Base-by-base conservation (phyloP, 1,284 basidiomycete genomes). In the Leccinum olivaceoglutinosum region DNA sequence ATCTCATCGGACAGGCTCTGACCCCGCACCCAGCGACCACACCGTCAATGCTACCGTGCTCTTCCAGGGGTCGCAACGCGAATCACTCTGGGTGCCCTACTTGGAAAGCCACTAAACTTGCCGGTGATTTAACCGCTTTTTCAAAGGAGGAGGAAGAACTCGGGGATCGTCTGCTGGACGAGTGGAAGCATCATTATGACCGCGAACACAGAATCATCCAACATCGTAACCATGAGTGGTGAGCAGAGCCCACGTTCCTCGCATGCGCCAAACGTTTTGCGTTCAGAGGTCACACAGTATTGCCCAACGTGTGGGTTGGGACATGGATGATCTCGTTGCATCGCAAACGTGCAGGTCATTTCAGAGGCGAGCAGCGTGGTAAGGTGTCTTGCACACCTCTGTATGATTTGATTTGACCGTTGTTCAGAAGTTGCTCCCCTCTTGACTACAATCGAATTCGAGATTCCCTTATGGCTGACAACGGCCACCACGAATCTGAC, bases 271-370 rank as follows among this genome's bases (percentile, higher is more conserved):
- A 59, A 16, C n/a, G 5, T 12, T 51, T n/a, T 21, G 21, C 38
- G 46, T 54, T 38, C 54, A 12, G 58, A 85, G 83, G 61, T 70
- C 75, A 12, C 70, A 12, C 70, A 68, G 60, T 1, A 61, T 80
- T 38, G 79, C 82, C 1, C 34, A 44, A 1, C 44, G 53, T 3
- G 69, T 77, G 64, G 81, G 82, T 11, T 82, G 80, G 78, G 62
- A 74, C 4, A 64, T 71, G 25, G 62, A 64, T 29, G 76, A 80
- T 63, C 69, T 85, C 44, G 46, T 78, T 32, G 68, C 71, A 9
- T 71, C 73, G 4, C 75, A 76, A 5, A 62, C 74, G 5, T 83
- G 76, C 66, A 72, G 71, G 4, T 61, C 69, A 7, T 68, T 83
- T 54, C 73, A 75, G 58, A 70, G 70, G 14, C 66, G 67, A 59